Percentiles rank a stretch among this genome's conserved stretches.
Conservation (phyloP, 2,329 filamentous ascomycete genomes). For the Neophaeococcomyces aloes region DNA sequence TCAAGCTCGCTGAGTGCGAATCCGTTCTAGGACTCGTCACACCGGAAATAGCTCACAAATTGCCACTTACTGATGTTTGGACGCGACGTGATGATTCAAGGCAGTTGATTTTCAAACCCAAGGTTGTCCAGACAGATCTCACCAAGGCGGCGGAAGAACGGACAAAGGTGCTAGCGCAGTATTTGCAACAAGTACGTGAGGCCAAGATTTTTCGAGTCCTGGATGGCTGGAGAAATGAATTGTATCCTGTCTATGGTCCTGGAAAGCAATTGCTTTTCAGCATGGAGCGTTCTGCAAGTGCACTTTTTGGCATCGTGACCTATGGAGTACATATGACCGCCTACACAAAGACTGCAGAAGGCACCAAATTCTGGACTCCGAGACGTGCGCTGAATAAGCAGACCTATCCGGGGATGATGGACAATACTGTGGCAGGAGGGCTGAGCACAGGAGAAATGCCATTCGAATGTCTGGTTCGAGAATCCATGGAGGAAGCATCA, state of each 20-base stretch:
- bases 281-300: slow-evolving; percentile 65
- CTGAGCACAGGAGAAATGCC: slow-evolving; percentile 71
- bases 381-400: slow-evolving; percentile 65
- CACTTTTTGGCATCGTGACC: slow-evolving; percentile 63
- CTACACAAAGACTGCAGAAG: slow-evolving; percentile 49
- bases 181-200: slow-evolving; percentile 58
- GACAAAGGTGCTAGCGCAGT: slow-evolving; percentile 45
- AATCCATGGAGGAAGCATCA: slow-evolving; percentile 81
- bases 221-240: slow-evolving; percentile 67
- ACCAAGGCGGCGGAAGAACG: slow-evolving; percentile 48
- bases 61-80: slow-evolving; percentile 15
- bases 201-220: slow-evolving; percentile 64
- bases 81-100: slow-evolving; percentile 8
- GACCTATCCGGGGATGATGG: slow-evolving; percentile 83
- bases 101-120: slow-evolving; percentile 16
- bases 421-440: slow-evolving; percentile 86
- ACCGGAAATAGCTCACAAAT: slow-evolving; percentile 18
- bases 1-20: slow-evolving; percentile 58
- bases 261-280: slow-evolving; percentile 53
- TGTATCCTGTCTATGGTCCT: slow-evolving; percentile 64
- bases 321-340: slow-evolving; percentile 77
- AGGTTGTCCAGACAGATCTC: slow-evolving; percentile 9
- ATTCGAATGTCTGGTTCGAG: slow-evolving; percentile 71
- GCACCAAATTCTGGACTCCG: slow-evolving; percentile 75
- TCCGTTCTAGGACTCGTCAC: slow-evolving; percentile 51